Base-by-base conservation (phyloP, 768 basidiomycete genomes). In the Calocera cornea region DNA sequence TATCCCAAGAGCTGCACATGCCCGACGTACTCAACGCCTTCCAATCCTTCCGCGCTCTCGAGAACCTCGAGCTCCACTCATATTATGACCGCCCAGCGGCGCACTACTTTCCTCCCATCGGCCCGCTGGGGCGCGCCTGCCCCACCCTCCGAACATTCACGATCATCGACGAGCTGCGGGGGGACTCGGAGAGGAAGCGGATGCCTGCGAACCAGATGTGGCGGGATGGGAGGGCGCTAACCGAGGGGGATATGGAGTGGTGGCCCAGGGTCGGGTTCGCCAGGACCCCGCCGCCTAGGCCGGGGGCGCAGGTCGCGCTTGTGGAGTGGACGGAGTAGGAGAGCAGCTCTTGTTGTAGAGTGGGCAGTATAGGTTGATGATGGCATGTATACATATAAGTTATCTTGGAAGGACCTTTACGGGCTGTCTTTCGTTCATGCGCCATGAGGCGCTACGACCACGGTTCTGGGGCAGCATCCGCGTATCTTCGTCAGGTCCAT, bases 101-200 rank as follows among this genome's bases (percentile, higher is more conserved):
- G 10, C 19, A 33, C 24, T 60, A 60, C 31, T 19, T 60, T 19
- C 54, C 54, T 11, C 54, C 54, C 8, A 60, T 60, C 24, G 16
- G 10, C 27, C 27, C 31, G 11, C 54, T 60, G 14, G 54, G 54
- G 14, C 24, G 54, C 11, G 54, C 54, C 31, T 60, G 54, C 31
- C 7, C 27, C 5, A 29, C 54, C 27, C 54, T 60, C 2, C 5
- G 7, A 31, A 60, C 54, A 10, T 60, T 60, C 54, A 60, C 54
- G 54, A 60, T 60, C 24, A 33, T 60, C 31, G 54, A 60, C 19
- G 54, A 60, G 54, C 54, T 60, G 54, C 54, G 54, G 24, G 54
- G 54, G 54, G 10, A 27, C 24, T 60, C 54, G 54, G 54, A 60
- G 14, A 11, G 54, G 14, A 8, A 2, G 31, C 24, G 54, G 16